Conservation (phyloP, 257 asterid genomes). For the Cynanchum wilfordii region DNA sequence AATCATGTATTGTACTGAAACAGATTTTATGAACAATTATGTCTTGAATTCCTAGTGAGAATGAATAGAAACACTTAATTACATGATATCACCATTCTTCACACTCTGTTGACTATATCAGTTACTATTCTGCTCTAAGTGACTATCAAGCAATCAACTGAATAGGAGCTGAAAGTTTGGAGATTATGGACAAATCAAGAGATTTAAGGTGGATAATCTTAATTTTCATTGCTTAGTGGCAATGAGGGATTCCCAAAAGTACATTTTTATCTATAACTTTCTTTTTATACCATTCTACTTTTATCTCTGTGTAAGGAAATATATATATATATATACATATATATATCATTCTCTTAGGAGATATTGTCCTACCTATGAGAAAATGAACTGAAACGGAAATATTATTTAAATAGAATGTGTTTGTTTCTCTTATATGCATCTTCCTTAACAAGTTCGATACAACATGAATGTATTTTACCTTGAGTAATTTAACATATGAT, state of each 20-base stretch:
- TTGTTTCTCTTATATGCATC: background rate
- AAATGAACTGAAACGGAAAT: background rate
- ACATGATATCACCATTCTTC: background rate
- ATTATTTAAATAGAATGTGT: background rate
- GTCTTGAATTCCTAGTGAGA: background rate
- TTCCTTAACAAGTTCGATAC: background rate
- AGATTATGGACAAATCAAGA: background rate
- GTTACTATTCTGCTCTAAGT: background rate
- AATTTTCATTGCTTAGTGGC: background rate
- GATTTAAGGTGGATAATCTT: background rate
- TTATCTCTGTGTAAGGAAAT: background rate
- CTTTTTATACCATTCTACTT: background rate
- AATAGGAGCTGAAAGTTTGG: background rate
- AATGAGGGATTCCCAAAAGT: background rate
- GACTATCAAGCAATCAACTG: background rate
- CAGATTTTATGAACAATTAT: background rate
- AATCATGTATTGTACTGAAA: background rate
- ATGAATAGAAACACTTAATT: background rate
- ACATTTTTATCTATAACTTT: background rate
- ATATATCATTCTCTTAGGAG: background rate
- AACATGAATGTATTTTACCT: background rate
- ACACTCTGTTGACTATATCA: background rate
- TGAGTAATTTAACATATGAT: background rate
- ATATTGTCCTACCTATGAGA: background rate
- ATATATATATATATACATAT: no score